These are phyloP conservation scores for Keithomyces neogunnii DNA, from an alignment of 2,329 filamentous ascomycete genomes.

Conservation along the genomic window DNA sequence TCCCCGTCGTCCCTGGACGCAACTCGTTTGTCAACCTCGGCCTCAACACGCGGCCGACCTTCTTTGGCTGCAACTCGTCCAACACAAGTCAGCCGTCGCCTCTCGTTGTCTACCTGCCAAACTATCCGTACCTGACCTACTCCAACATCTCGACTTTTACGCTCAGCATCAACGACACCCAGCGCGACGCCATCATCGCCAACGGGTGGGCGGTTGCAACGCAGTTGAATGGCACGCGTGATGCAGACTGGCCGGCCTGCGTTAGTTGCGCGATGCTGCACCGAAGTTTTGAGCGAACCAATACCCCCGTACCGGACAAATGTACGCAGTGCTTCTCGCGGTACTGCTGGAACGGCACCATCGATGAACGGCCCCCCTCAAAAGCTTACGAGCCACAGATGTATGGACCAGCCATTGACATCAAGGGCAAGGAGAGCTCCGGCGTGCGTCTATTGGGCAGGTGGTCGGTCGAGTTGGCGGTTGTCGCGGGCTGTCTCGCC, in stretches of 20 bases:
- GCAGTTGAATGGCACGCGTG: conserved; percentile 68
- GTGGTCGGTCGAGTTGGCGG: neutral
- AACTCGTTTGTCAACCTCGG: conserved; percentile 48
- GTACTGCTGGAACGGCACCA: conserved; percentile 90
- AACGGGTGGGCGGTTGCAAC: conserved; percentile 88
- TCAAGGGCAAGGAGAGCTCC: neutral
- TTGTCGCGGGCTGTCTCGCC: neutral
- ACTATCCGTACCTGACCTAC: conserved; percentile 61
- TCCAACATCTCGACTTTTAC: conserved; percentile 77
- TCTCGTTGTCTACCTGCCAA: conserved; percentile 76
- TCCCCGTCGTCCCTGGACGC: conserved; percentile 48
- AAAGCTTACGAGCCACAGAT: neutral
- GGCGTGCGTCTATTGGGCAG: neutral
- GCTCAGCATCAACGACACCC: conserved; percentile 49
- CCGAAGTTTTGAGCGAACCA: conserved; percentile 65
- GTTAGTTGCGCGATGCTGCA: conserved; percentile 79
- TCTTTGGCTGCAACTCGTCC: conserved; percentile 55
- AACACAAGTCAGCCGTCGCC: conserved; percentile 49
- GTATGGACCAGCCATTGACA: neutral
- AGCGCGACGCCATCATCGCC: conserved; percentile 72
- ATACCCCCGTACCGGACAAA: conserved; percentile 56
- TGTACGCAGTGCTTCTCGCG: conserved; percentile 68
- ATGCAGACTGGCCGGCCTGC: conserved; percentile 69
- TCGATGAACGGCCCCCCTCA: conserved; percentile 15
- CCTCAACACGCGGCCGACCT: conserved; percentile 50